Evolutionary conservation across 1,139 yeast genomes (phyloP).

Genomic region (Kazachstania sp.): DNA sequence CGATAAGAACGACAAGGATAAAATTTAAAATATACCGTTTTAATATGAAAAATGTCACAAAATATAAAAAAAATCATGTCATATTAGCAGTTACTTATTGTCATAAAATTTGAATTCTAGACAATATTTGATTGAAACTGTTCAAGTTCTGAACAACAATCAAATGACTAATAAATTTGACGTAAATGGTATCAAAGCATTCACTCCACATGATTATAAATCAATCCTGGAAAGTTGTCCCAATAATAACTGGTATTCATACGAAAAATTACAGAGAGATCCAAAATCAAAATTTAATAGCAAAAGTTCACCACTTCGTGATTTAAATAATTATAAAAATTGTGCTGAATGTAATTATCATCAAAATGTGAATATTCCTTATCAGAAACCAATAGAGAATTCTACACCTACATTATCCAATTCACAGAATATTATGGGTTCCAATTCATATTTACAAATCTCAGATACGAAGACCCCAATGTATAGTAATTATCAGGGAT

Average conservation of each 20-base stretch:
- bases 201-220: neutral
- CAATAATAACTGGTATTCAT: neutral
- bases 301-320: conserved; percentile 4
- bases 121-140: too few relatives aligned
- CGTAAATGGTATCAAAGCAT: neutral
- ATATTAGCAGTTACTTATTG: too few relatives aligned
- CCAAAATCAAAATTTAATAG: neutral
- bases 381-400: neutral
- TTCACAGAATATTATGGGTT: neutral
- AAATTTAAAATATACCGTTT: too few relatives aligned
- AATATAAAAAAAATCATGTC: too few relatives aligned
- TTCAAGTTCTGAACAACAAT: neutral
- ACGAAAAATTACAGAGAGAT: neutral
- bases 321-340: neutral
- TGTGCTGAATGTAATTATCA: neutral
- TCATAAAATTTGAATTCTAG: too few relatives aligned
- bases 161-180: conserved; percentile 3
- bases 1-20: too few relatives aligned
- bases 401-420: neutral
- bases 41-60: too few relatives aligned
- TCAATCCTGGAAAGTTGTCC: conserved; percentile 4
- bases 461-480: conserved; percentile 4
- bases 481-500: neutral
- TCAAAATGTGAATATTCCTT: neutral
- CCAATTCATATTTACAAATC: neutral